Percentiles rank a stretch among this genome's conserved stretches.
phyloP scores from a whole-genome alignment of 345 rosid species.

The Theobroma cacao region DNA sequence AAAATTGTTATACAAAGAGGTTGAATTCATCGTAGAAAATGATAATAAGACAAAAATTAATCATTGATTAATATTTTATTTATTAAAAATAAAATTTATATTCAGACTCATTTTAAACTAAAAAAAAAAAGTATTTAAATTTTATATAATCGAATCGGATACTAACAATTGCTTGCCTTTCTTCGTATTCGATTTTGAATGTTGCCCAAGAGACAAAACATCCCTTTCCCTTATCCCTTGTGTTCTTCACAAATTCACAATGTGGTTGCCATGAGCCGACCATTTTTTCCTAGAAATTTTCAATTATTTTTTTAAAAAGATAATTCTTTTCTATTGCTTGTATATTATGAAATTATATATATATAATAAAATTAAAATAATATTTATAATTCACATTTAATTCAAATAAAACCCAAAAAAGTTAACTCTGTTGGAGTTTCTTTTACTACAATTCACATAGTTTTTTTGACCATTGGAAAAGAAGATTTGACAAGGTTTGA shows the following conservation, averaged over 20 bases:
- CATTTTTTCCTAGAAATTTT: background rate
- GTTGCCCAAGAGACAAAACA: constrained; percentile 15
- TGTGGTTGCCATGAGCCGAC: constrained; percentile 4
- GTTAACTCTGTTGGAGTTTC: background rate
- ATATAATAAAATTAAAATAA: no score
- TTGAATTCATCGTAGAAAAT: no score
- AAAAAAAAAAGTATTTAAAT: no score
- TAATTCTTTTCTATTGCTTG: background rate
- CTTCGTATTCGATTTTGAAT: constrained; percentile 10
- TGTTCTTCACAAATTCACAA: constrained; percentile 3
- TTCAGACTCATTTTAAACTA: no score
- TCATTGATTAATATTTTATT: background rate
- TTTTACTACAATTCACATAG: background rate
- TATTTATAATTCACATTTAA: no score
- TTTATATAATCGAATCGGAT: no score
- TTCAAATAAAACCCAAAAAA: no score
- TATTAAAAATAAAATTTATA: no score
- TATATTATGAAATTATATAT: no score
- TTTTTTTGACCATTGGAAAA: background rate
- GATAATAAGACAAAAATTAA: no score
- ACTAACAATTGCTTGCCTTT: no score
- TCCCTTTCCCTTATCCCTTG: constrained; percentile 8
- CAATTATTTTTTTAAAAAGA: background rate
- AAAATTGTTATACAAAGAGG: no score
- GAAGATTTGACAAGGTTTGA: background rate